phyloP scores from a whole-genome alignment of 2,329 filamentous ascomycete species.

The Neonectria punicea region DNA sequence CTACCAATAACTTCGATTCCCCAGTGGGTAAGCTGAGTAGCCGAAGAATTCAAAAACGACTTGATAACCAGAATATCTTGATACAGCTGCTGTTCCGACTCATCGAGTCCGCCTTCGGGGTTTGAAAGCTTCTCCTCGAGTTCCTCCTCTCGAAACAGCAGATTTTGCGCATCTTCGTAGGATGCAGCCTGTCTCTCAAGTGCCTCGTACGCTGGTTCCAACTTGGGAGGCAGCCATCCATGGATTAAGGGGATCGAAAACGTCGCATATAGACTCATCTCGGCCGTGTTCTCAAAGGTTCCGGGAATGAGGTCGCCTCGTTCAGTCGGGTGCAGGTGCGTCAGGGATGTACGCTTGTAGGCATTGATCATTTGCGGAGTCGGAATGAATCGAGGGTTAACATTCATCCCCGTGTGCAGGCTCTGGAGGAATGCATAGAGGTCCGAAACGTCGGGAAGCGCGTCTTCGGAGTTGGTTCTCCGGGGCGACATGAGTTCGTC shows the following conservation, averaged over 20 bases:
- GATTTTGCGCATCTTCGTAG: constrained; percentile 91
- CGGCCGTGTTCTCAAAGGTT: constrained; percentile 85
- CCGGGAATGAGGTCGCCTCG: constrained; percentile 67
- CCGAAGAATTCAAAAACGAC: constrained; percentile 79
- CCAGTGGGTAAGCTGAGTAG: constrained; percentile 87
- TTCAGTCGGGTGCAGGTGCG: constrained; percentile 62
- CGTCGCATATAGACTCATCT: constrained; percentile 91
- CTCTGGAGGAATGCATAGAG: constrained; percentile 89
- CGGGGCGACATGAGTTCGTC: constrained; percentile 89
- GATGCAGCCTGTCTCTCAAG: constrained; percentile 80
- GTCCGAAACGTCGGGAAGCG: constrained; percentile 86
- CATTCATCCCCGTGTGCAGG: constrained; percentile 96
- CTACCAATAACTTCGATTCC: constrained; percentile 80
- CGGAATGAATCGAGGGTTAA: constrained; percentile 88
- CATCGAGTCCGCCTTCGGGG: constrained; percentile 63
- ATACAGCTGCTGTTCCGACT: constrained; percentile 81
- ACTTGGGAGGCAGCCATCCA: constrained; percentile 84
- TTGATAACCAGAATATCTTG: constrained; percentile 89
- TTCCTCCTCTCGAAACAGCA: constrained; percentile 90
- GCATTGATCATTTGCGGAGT: constrained; percentile 58
- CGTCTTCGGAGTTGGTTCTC: constrained; percentile 68
- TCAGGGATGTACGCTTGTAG: constrained; percentile 63
- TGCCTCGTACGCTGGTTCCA: constrained; percentile 74
- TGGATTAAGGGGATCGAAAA: constrained; percentile 92
- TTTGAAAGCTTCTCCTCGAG: constrained; percentile 78